Evolutionary conservation across 805 yeast species (phyloP), one percentile per base, ranked within the genome.

Genomic region (Helenozyma rhizophorensis): DNA sequence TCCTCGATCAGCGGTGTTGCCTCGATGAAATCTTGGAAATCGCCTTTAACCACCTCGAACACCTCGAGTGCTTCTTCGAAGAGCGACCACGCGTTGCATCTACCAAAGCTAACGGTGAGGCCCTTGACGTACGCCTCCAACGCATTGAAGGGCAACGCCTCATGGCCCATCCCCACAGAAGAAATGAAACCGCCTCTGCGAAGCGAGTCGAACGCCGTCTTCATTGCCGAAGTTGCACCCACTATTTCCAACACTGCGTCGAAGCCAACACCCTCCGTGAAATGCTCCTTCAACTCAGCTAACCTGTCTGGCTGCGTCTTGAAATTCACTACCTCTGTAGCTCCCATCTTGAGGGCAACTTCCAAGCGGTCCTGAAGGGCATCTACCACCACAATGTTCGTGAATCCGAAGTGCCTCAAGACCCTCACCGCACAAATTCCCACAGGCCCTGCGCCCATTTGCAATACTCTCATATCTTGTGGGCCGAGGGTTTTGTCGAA

Each of bases 221-320:
- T 59, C 39, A 76, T 53, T 0, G 83, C 80, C 1, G 68, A 51
- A 4, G 71, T 56, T 7, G 74, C 67, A 1, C 83, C 83, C 3
- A 78, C 83, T 23, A 70, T 72, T 50, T 78, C 84, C 43, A 78
- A 58, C 1, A 72, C 76, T 10, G 73, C 77, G 52, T 78, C 84
- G 19, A 76, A 79, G 1, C 81, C 81, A 23, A 72, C 54, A 4
- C 65, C 67, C 14, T 61, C 60, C 3, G 74, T 68, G 4, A 66
- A 63, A 11, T 52, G 45, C 5, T 47, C 33, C 15, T 68, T 54
- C 27, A 58, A 58, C 7, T 53, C 48, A 1, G 44, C 42, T 21
- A 62, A 37, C 9, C 32, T 47, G 6, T 40, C 51, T 2, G 39
- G 30, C 11, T 72, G 76, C 2, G 50, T 43, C 22, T 60, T 65